phyloP scores from a whole-genome alignment of 495 filamentous ascomycete species.

The Aspergillus affinis region DNA sequence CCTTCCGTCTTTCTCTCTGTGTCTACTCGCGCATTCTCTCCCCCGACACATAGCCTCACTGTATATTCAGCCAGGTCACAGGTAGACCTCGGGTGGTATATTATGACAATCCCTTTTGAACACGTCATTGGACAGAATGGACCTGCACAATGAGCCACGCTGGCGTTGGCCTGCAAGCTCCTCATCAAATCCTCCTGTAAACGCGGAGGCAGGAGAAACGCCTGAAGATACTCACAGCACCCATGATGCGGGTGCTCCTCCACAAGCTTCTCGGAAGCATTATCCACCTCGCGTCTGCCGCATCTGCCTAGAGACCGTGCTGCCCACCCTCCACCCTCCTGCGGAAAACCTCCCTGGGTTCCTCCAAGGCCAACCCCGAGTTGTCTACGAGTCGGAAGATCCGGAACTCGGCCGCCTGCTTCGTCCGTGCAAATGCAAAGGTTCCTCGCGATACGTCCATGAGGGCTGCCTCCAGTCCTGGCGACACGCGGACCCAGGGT shows the following conservation, averaged over 20 bases:
- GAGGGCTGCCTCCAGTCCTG: conserved; percentile 88
- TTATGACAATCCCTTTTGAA: conserved; percentile 15
- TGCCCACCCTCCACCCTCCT: conserved; percentile 70
- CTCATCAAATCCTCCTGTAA: conserved; percentile 9
- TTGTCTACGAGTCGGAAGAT: conserved; percentile 72
- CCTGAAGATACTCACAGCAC: conserved; percentile 19
- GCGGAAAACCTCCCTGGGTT: conserved; percentile 60
- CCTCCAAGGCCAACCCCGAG: conserved; percentile 59
- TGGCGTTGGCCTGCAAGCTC: conserved; percentile 25
- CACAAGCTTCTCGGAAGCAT: conserved; percentile 39
- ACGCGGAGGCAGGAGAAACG: conserved; percentile 11
- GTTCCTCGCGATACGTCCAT: conserved; percentile 90
- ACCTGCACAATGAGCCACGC: conserved; percentile 20
- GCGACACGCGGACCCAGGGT: conserved; percentile 71
- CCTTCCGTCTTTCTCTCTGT: neutral
- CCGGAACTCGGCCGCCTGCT: conserved; percentile 79
- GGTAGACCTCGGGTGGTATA: conserved; percentile 16
- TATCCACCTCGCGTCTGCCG: conserved; percentile 78
- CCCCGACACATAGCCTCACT: conserved; percentile 1
- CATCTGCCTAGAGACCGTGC: conserved; percentile 86
- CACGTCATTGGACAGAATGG: conserved; percentile 16
- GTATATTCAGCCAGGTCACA: conserved; percentile 6
- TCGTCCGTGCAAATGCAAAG: conserved; percentile 90
- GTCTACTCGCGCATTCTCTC: neutral
- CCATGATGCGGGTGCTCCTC: conserved; percentile 14